phyloP scores from a whole-genome alignment of 306 rosid genomes.

The Prinsepia uniflora region DNA sequence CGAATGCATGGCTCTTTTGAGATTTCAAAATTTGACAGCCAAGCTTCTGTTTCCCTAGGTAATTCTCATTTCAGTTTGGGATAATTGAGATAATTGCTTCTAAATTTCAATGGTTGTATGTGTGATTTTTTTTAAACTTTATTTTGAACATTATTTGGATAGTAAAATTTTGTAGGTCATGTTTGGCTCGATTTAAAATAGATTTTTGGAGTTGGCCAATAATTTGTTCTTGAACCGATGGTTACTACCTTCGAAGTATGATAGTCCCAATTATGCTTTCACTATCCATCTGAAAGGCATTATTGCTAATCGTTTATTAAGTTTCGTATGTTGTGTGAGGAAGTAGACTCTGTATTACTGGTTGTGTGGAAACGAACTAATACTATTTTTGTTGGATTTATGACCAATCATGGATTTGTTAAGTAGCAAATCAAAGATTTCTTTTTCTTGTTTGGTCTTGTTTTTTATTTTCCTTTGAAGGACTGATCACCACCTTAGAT shows the following conservation, averaged over 20 bases:
- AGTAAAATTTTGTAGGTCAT: background rate
- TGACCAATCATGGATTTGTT: constrained; percentile 13
- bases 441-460: no score
- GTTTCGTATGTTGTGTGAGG: no score
- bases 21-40: constrained; percentile 44
- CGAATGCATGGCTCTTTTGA: constrained; percentile 50
- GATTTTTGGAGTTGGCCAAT: no score
- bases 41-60: constrained; percentile 37
- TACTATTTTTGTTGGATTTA: constrained; percentile 13
- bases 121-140: background rate
- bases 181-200: background rate
- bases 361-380: constrained; percentile 11
- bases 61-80: background rate
- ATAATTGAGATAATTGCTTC: background rate
- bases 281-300: background rate
- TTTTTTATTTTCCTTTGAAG: no score
- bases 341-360: no score
- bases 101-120: background rate
- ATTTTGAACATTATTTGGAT: background rate
- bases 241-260: background rate
- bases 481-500: background rate
- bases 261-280: background rate
- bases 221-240: no score
- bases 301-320: no score
- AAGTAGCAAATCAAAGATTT: constrained; percentile 13